Evolutionary conservation across 1,284 basidiomycete species (phyloP).

Genomic region (Malassezia psittaci): DNA sequence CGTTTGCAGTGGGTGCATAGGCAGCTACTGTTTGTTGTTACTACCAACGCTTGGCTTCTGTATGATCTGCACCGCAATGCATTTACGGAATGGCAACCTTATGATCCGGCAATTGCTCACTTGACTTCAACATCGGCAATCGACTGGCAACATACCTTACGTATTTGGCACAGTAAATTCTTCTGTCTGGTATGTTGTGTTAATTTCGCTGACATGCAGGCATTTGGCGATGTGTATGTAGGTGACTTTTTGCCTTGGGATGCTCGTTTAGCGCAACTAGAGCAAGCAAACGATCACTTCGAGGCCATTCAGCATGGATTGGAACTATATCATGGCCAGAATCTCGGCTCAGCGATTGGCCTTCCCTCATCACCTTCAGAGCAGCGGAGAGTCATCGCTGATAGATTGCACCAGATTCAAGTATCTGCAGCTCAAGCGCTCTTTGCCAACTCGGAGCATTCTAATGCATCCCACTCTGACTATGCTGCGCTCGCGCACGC

Average conservation of each 20-base stretch:
- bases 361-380: conserved; percentile 61
- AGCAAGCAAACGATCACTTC: conserved; percentile 77
- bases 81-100: conserved; percentile 21
- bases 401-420: conserved; percentile 72
- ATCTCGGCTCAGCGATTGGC: conserved; percentile 75
- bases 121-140: conserved; percentile 44
- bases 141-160: background rate
- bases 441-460: conserved; percentile 55
- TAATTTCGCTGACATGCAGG: background rate
- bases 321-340: conserved; percentile 69
- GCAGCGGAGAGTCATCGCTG: conserved; percentile 61
- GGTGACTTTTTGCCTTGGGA: conserved; percentile 91
- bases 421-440: conserved; percentile 76
- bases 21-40: conserved; percentile 19
- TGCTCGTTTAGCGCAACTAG: conserved; percentile 73
- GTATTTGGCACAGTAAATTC: conserved; percentile 56
- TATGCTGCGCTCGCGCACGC: conserved; percentile 75
- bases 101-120: conserved; percentile 7
- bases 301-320: conserved; percentile 77
- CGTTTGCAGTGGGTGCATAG: conserved; percentile 51
- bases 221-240: conserved; percentile 57
- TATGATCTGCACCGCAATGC: conserved; percentile 16
- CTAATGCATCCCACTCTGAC: conserved; percentile 55
- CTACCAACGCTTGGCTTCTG: conserved; percentile 12
- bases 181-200: conserved; percentile 58